Evolutionary conservation across 768 basidiomycete species (phyloP), one percentile per base, ranked within the genome.

Genomic region (Suillus sp.): DNA sequence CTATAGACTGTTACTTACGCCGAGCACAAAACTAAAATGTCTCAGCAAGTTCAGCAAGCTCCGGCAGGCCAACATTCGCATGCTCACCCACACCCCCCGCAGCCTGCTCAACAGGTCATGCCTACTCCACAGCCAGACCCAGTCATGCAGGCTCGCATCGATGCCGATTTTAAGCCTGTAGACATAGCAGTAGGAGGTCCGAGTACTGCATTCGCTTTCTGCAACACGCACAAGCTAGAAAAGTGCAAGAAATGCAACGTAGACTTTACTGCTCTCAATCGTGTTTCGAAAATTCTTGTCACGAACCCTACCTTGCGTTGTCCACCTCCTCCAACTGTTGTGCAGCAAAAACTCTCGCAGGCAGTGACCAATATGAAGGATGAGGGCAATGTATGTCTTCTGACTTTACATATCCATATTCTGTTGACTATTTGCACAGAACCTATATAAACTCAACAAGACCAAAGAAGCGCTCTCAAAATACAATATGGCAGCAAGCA

Each of bases 321-420:
- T 69, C 94, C 84, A 10, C 95, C 95, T 2, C 94, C 95, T 4
- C 84, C 87, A 34, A 89, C 87, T 65, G 81, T 95, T 55, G 79
- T 91, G 57, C 87, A 89, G 9, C 87, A 88, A 70, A 90, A 91
- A 66, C 78, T 96, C 22, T 84, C 91, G 0, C 85, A 89, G 67
- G 83, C 86, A 25, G 85, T 98, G 62, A 89, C 85, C 16, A 79
- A 82, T 54, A 88, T 90, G 5, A 98, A 98, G 73, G 96, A 99
- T 55, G 93, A 96, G 66, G 97, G 97, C 64, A 99, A 99, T 75
- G 94, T 94, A 71, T 40, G 65, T 25, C n/a, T 18, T 67, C 32
- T 56, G 62, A 34, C 30, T 57, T 40, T 59, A 48, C n/a, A 53
- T 7, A 38, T 60, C 22, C 64, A 65, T 66, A 56, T 40, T 18